These are phyloP conservation scores for Athelia psychrophila DNA, from an alignment of 1,284 basidiomycete genomes.

Conservation along the genomic window DNA sequence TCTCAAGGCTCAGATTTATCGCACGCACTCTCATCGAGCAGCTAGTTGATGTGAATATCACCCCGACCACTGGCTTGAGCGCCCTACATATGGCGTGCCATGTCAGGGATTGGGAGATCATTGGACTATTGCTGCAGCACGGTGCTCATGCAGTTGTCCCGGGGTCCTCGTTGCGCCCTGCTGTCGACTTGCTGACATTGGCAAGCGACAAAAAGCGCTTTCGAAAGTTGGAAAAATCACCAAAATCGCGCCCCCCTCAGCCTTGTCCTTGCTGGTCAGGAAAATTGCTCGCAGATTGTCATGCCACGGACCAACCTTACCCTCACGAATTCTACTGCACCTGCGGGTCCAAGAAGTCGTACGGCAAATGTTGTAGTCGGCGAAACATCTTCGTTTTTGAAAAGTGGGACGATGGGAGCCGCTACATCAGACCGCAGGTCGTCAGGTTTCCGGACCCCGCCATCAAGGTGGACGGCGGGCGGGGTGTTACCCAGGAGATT, in stretches of 20 bases:
- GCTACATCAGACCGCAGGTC: slow-evolving; percentile 7
- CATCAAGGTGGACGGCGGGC: not conserved
- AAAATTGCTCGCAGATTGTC: slow-evolving; percentile 8
- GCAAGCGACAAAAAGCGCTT: slow-evolving; percentile 1
- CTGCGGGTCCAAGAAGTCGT: slow-evolving; percentile 10
- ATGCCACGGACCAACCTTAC: slow-evolving; percentile 7
- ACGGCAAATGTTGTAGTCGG: slow-evolving; percentile 9
- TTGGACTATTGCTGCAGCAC: slow-evolving; percentile 10
- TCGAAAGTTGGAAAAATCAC: not conserved
- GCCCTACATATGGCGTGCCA: slow-evolving; percentile 5
- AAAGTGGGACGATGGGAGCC: slow-evolving; percentile 7
- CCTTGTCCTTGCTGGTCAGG: slow-evolving; percentile 15
- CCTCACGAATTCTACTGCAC: slow-evolving; percentile 10
- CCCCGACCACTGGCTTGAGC: not conserved
- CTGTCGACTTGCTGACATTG: not conserved
- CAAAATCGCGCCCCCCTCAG: slow-evolving; percentile 1
- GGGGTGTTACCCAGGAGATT: not conserved
- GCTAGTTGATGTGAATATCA: slow-evolving; percentile 5
- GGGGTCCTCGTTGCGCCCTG: not conserved
- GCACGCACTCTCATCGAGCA: slow-evolving; percentile 13
- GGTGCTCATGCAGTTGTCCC: slow-evolving; percentile 1
- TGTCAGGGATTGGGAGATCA: not conserved
- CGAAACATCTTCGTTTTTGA: slow-evolving; percentile 7
- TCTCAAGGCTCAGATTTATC: slow-evolving; percentile 1
- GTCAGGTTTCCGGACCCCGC: not conserved